Percentiles rank a stretch among this genome's conserved stretches.
Evolutionary conservation across 2,329 filamentous ascomycete species (phyloP).

Genomic region (Nemania sp.): DNA sequence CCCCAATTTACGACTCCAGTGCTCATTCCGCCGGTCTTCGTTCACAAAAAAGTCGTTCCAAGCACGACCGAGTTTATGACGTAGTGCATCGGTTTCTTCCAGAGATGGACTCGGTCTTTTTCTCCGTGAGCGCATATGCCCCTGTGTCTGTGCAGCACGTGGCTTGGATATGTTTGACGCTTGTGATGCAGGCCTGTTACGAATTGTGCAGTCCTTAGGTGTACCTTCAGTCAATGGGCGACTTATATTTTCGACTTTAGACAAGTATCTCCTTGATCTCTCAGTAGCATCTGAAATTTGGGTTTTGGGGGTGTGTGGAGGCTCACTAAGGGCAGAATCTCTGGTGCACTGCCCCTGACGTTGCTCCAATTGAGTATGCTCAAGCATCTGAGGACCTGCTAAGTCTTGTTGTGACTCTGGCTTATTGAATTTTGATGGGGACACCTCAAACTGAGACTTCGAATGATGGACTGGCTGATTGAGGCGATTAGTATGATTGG

Average conservation of each 20-base stretch:
- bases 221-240: neutral
- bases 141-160: conserved; percentile 25
- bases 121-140: neutral
- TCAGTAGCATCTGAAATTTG: neutral
- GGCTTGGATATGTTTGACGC: conserved; percentile 45
- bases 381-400: neutral
- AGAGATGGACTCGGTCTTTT: conserved; percentile 30
- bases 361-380: neutral
- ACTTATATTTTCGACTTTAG: neutral
- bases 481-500: conserved; percentile 3
- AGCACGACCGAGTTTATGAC: conserved; percentile 35
- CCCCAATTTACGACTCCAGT: conserved; percentile 39
- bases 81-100: conserved; percentile 34
- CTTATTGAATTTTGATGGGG: conserved; percentile 5
- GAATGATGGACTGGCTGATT: neutral
- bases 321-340: neutral
- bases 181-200: conserved; percentile 36
- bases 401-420: neutral
- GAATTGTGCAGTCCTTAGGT: conserved; percentile 3
- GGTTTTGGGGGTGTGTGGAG: neutral
- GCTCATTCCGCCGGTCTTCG: conserved; percentile 37
- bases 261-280: neutral
- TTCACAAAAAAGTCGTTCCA: conserved; percentile 43
- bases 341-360: neutral
- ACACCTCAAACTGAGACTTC: neutral